These are phyloP conservation scores for Amphirosellinia nigrospora DNA, from an alignment of 495 filamentous ascomycete species.

Conservation along the genomic window DNA sequence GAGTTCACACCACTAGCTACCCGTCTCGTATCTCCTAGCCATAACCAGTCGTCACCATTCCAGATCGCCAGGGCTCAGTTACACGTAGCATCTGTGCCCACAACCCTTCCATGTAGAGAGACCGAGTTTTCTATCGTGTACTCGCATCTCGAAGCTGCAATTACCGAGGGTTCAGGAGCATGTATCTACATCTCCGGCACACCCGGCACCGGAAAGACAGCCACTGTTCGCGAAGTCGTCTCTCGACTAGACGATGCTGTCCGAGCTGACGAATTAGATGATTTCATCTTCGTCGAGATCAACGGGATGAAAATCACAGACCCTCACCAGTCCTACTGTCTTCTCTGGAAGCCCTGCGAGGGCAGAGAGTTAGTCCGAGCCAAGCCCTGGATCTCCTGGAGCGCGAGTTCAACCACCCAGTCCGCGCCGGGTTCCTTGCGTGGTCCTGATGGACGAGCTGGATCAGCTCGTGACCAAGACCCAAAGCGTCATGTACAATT, in stretches of 20 bases:
- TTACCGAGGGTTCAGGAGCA: slow-evolving; percentile 87
- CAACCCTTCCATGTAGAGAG: slow-evolving; percentile 88
- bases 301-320: slow-evolving; percentile 99
- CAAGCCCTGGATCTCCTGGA: slow-evolving; percentile 92
- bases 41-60: slow-evolving; percentile 85
- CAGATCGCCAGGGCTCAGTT: slow-evolving; percentile 86
- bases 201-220: slow-evolving; percentile 98
- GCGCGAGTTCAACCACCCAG: slow-evolving; percentile 89
- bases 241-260: slow-evolving; percentile 86
- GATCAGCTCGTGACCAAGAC: slow-evolving; percentile 98
- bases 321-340: slow-evolving; percentile 92
- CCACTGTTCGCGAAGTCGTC: slow-evolving; percentile 95
- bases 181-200: slow-evolving; percentile 99
- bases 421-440: slow-evolving; percentile 90
- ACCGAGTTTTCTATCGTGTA: slow-evolving; percentile 91
- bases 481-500: slow-evolving; percentile 99
- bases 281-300: slow-evolving; percentile 99
- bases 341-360: slow-evolving; percentile 95
- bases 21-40: slow-evolving; percentile 76
- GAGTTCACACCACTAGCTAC: slow-evolving; percentile 96
- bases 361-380: slow-evolving; percentile 87
- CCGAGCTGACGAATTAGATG: slow-evolving; percentile 88
- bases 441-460: slow-evolving; percentile 98
- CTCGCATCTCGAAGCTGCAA: slow-evolving; percentile 90
- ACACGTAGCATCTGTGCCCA: slow-evolving; percentile 91